A percentile compares a stretch with the other conserved stretches of the same genome.
Evolutionary conservation across 164 flowering plant genomes (phyloP).

Genomic region (Magnolia changhungtana): DNA sequence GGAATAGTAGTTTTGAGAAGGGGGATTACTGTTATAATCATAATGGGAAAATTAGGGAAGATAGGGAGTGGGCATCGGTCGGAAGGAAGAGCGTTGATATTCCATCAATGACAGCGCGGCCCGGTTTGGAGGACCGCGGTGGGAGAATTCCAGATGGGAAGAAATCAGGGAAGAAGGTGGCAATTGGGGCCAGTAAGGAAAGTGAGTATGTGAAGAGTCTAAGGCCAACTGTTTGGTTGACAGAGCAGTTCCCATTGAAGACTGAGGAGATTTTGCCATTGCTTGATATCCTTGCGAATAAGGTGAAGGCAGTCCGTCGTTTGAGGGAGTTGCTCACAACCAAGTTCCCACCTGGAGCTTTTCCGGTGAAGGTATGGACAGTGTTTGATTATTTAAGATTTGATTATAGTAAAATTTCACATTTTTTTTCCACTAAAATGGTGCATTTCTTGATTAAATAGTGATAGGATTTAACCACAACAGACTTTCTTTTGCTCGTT

Average conservation of each 20-base stretch:
- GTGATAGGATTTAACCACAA: no score
- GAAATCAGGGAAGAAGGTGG: conserved; percentile 18
- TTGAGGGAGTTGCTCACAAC: conserved; percentile 85
- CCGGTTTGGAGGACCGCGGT: background rate
- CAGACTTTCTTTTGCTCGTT: no score
- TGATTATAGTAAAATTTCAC: background rate
- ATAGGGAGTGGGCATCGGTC: conserved; percentile 40
- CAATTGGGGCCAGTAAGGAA: conserved; percentile 48
- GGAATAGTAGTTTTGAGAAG: conserved; percentile 70
- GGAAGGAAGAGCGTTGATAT: conserved; percentile 26
- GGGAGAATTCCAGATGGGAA: background rate
- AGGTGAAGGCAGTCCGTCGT: conserved; percentile 85
- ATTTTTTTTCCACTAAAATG: no score
- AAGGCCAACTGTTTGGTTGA: conserved; percentile 85
- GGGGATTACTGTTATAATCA: conserved; percentile 6
- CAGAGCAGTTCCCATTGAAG: conserved; percentile 90
- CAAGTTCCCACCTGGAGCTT: conserved; percentile 86
- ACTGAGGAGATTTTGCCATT: conserved; percentile 88
- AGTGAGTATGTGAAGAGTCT: conserved; percentile 71
- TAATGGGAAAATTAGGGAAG: conserved; percentile 37
- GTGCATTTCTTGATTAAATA: no score
- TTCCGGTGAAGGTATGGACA: conserved; percentile 85
- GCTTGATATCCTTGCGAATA: conserved; percentile 84
- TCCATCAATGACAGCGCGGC: conserved; percentile 13
- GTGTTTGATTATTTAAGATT: no score